Conservation (phyloP, 371 early-diverging fungal species). For the Mortierella sp. region DNA sequence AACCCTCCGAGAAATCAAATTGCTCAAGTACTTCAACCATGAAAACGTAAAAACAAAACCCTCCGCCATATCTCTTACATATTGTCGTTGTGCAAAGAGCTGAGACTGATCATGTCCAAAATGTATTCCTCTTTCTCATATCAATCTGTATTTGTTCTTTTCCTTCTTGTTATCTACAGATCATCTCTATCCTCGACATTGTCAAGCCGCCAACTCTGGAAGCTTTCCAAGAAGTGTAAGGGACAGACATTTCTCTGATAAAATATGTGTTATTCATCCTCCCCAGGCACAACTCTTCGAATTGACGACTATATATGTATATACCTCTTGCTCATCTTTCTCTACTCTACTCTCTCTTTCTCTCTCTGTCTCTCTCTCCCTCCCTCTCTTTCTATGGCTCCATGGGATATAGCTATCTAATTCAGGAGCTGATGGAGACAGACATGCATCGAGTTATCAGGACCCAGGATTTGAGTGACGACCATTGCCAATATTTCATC, state of each 20-base stretch:
- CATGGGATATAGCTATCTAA: conserved; percentile 60
- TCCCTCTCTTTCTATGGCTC: not conserved
- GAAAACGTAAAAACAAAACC: conserved; percentile 70
- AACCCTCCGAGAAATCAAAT: conserved; percentile 90
- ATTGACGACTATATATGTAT: no score
- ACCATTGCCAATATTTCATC: conserved; percentile 98
- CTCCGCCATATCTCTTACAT: not conserved
- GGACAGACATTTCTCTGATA: not conserved
- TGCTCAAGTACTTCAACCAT: conserved; percentile 90
- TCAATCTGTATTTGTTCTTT: not conserved
- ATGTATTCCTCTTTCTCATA: no score
- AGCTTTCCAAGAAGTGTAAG: conserved; percentile 90
- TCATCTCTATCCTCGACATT: conserved; percentile 92
- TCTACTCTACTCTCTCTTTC: not conserved
- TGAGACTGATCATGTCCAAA: not conserved
- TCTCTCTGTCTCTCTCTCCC: not conserved
- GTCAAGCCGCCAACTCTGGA: conserved; percentile 81
- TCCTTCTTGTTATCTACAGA: conserved; percentile 62
- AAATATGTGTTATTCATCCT: not conserved
- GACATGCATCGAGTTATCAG: conserved; percentile 98
- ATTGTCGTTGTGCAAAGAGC: no score
- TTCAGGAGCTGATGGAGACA: conserved; percentile 97
- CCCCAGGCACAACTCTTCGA: no score
- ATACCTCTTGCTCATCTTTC: no score
- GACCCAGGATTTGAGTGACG: conserved; percentile 97